Conservation (phyloP, 352 stramenopile species). For the Phytophthora sp. region DNA sequence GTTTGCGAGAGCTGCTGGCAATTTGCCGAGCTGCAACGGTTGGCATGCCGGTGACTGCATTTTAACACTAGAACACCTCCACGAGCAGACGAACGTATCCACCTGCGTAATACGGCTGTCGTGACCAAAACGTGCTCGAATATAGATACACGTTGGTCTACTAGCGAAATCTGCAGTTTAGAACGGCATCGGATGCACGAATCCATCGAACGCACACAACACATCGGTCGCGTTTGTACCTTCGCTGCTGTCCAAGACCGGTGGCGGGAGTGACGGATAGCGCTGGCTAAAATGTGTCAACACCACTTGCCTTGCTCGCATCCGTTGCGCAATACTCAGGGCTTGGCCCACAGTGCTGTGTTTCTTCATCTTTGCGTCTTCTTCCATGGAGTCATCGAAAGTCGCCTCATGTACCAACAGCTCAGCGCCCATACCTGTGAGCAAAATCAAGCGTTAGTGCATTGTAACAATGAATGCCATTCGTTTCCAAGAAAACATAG, state of each 20-base stretch:
- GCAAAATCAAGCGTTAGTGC: no score
- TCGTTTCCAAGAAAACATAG: background rate
- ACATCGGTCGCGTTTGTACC: background rate
- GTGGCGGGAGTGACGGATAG: constrained; percentile 64
- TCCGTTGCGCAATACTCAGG: constrained; percentile 72
- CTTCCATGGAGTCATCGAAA: constrained; percentile 95
- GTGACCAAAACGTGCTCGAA: background rate
- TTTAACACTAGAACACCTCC: background rate
- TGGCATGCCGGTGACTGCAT: background rate
- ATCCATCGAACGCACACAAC: constrained; percentile 49
- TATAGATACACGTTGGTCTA: background rate
- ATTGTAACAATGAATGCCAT: no score
- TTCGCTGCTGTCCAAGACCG: constrained; percentile 9
- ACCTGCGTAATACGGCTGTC: no score
- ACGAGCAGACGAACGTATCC: no score
- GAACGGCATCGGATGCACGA: constrained; percentile 33
- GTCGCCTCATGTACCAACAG: constrained; percentile 98
- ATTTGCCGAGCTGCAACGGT: background rate
- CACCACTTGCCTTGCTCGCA: constrained; percentile 88
- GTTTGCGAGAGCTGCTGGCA: background rate
- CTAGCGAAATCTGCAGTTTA: constrained; percentile 20
- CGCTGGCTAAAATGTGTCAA: constrained; percentile 96
- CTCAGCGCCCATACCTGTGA: constrained; percentile 48
- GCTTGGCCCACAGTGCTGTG: constrained; percentile 95
- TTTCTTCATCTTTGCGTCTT: constrained; percentile 92